Conservation (phyloP, 768 basidiomycete species). For the Boletus subcaerulescens region DNA sequence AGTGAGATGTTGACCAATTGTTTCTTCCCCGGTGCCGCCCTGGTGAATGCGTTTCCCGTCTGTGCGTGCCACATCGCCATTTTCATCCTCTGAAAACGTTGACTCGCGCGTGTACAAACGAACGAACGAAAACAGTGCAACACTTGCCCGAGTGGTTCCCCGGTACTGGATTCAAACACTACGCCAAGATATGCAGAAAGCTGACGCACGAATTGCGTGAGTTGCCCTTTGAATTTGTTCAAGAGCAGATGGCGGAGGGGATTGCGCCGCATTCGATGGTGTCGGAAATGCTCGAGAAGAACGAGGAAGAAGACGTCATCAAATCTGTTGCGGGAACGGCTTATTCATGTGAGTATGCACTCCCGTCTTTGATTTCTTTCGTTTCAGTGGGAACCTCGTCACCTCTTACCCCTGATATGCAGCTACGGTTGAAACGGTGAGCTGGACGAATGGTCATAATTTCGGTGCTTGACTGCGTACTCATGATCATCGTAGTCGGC, state of each 20-base stretch:
- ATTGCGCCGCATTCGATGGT: slow-evolving; percentile 19
- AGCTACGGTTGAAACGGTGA: slow-evolving; percentile 32
- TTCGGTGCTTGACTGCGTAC: neutral
- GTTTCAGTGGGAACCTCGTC: neutral
- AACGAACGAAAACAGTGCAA: slow-evolving; percentile 22
- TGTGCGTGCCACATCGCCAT: slow-evolving; percentile 13
- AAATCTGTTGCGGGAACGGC: slow-evolving; percentile 30
- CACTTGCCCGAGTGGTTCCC: slow-evolving; percentile 41
- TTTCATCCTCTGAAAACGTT: too few species aligned
- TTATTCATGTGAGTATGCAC: slow-evolving; percentile 24
- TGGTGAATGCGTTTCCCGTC: slow-evolving; percentile 32
- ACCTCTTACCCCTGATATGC: too few species aligned
- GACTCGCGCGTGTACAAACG: neutral
- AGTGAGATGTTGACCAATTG: slow-evolving; percentile 26
- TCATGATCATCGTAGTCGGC: slow-evolving; percentile 23
- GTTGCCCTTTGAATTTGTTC: slow-evolving; percentile 32
- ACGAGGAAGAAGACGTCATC: slow-evolving; percentile 26
- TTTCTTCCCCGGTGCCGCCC: slow-evolving; percentile 29
- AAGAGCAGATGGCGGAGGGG: slow-evolving; percentile 29
- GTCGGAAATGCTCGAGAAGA: slow-evolving; percentile 7
- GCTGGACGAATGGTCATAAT: neutral
- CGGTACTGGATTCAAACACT: slow-evolving; percentile 35
- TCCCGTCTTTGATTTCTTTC: neutral
- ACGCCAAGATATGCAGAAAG: slow-evolving; percentile 22
- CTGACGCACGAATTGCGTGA: slow-evolving; percentile 24